A percentile compares a stretch with the other conserved stretches of the same genome.
Conservation (phyloP, 148 eudicot species). For the Mesembryanthemum crystallinum region DNA sequence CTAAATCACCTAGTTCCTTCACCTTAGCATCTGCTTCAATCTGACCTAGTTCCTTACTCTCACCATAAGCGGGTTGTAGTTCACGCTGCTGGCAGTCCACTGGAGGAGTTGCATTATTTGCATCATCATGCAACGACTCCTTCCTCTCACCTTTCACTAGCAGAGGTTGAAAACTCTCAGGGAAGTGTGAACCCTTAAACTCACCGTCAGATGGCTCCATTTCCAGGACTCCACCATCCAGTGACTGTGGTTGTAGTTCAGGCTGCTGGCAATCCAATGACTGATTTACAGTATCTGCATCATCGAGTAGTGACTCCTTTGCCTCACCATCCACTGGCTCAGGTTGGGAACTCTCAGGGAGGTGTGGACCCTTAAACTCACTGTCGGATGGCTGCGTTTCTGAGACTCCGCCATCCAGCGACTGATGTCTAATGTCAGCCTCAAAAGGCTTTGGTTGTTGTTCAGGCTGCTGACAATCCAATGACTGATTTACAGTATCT, state of each 20-base stretch:
- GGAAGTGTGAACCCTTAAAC: not conserved
- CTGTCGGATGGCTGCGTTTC: slow-evolving; percentile 12
- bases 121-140: slow-evolving; percentile 6
- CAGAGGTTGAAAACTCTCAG: slow-evolving; percentile 10
- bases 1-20: slow-evolving; percentile 15
- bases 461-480: not conserved
- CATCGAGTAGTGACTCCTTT: slow-evolving; percentile 1
- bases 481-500: slow-evolving; percentile 4
- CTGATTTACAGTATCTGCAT: not conserved
- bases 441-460: slow-evolving; percentile 5
- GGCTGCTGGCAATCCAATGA: not conserved
- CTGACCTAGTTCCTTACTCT: slow-evolving; percentile 6
- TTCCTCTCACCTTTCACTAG: not conserved
- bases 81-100: slow-evolving; percentile 3
- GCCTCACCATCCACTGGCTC: not conserved
- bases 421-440: slow-evolving; percentile 6
- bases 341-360: slow-evolving; percentile 4
- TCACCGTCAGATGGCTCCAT: slow-evolving; percentile 2
- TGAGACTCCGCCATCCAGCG: not conserved
- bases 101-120: not conserved
- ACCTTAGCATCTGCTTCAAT: slow-evolving; percentile 19
- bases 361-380: not conserved
- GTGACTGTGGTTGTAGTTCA: not conserved
- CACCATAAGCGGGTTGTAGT: slow-evolving; percentile 10
- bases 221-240: slow-evolving; percentile 14